Conservation (phyloP, 2,329 filamentous ascomycete species). For the Fusarium ambrosium region DNA sequence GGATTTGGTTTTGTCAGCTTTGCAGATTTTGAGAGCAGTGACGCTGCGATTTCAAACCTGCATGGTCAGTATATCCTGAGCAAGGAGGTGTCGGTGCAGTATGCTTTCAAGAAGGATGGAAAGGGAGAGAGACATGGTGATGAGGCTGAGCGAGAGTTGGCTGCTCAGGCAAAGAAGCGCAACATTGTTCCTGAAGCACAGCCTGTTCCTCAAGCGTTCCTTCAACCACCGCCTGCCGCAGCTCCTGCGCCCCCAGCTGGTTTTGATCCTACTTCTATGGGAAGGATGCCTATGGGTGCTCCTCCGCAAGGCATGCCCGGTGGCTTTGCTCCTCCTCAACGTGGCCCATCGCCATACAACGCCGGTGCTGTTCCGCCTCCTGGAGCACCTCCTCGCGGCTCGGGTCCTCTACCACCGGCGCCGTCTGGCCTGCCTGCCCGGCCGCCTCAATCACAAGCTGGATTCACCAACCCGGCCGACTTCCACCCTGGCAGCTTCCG, state of each 20-base stretch:
- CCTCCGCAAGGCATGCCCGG: slow-evolving; percentile 54
- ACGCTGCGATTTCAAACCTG: slow-evolving; percentile 92
- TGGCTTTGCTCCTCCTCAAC: slow-evolving; percentile 55
- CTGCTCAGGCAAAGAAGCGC: slow-evolving; percentile 92
- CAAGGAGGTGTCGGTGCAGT: slow-evolving; percentile 96
- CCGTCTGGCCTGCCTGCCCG: slow-evolving; percentile 65
- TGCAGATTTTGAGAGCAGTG: slow-evolving; percentile 91
- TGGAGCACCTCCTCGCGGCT: slow-evolving; percentile 46
- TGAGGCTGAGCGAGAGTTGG: slow-evolving; percentile 90
- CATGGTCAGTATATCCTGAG: slow-evolving; percentile 97
- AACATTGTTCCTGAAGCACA: slow-evolving; percentile 89
- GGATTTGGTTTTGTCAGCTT: slow-evolving; percentile 98
- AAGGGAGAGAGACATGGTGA: slow-evolving; percentile 97
- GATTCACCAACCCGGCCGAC: slow-evolving; percentile 62
- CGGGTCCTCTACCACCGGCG: slow-evolving; percentile 60
- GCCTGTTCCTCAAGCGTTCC: slow-evolving; percentile 80
- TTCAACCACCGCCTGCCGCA: slow-evolving; percentile 55
- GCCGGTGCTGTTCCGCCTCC: slow-evolving; percentile 43
- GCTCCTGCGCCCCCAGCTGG: slow-evolving; percentile 47
- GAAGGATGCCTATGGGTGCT: slow-evolving; percentile 45
- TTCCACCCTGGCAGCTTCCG: slow-evolving; percentile 62
- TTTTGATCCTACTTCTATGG: slow-evolving; percentile 54
- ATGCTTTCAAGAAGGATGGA: slow-evolving; percentile 99
- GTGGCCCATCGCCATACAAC: slow-evolving; percentile 54
- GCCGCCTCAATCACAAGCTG: slow-evolving; percentile 61